Base-by-base conservation (phyloP, 2,329 filamentous ascomycete species). In the Pezicula radicicola region DNA sequence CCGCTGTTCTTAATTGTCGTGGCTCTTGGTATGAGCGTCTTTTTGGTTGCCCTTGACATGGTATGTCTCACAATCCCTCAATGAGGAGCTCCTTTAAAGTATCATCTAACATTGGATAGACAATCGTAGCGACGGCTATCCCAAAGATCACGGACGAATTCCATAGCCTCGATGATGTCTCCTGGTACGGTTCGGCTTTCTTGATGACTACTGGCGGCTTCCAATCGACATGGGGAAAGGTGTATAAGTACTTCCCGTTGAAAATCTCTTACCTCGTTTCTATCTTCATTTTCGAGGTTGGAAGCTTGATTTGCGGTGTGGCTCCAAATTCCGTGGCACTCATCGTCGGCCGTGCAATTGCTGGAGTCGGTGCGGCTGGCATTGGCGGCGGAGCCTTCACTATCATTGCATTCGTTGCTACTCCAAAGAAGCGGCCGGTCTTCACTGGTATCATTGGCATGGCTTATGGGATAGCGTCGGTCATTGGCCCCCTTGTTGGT, bases 81-180 rank as follows among this genome's bases (percentile, higher is more conserved):
- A 16, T 12, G 18, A 12, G 18, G 13, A 16, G n/a, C 37, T 18
- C 16, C 16, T 39, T 39, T 4, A 18, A 42, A 15, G 6, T 8
- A 19, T 25, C 2, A 42, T 25, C 40, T 42, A 18, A 19, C 25
- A 25, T n/a, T 13, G n/a, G 16, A 19, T 16, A 75, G 71, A 79
- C 76, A 28, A 79, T 79, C 50, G 71, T 79, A 13, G 74, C 75
- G 3, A 79, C 76, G 1, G 77, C 75, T 9, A 78, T 79, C 40
- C 77, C 77, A 27, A 48, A 33, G 19, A 46, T 51, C n/a, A 51
- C 49, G 4, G 33, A 51, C 27, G 41, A 37, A 8, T 51, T 51
- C 28, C 25, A 52, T 18, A 16, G 25, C 15, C 37, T 52, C 19
- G 28, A 36, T 8, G 39, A 52, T 18, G 59, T 68, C 7, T 62